Evolutionary conservation across 345 rosid genomes (phyloP), one percentile per base, ranked within the genome.

Genomic region (Noccaea caerulescens): DNA sequence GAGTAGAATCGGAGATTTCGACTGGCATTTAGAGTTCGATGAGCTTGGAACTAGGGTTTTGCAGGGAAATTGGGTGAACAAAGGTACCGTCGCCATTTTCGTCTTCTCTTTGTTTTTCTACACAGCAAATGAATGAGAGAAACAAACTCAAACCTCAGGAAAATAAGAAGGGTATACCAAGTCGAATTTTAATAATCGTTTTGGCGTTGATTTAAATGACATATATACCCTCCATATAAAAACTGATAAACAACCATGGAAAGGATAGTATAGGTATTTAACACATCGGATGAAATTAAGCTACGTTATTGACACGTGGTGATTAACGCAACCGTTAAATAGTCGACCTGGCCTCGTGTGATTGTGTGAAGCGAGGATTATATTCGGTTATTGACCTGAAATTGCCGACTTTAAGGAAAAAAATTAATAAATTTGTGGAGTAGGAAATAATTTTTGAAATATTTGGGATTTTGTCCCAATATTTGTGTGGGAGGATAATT

Each of bases 11-110:
- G 82, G 77, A 54, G 80, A 54, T 27, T 63, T 83, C 0, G 80
- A 37, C 0, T 55, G 18, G 4, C 39, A 1, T 18, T 69, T 80
- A 44, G 47, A 13, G 61, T 23, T 44, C 0, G 57, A 44, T 11
- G 73, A 69, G 23, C 27, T 65, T 10, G 55, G 63, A 23, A 72
- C 14, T 20, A 75, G 45, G 16, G 73, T 61, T 73, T 72, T 81
- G 82, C 87, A 76, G 0, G 90, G 80, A n/a, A 84, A 72, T 66
- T 76, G 87, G 34, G n/a, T 77, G 59, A 79, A 70, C 50, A 81
- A 82, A 52, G 76, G 77, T 45, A 87, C 58, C 2, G 83, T 58
- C 23, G 87, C 90, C 96, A 89, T 89, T 69, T 32, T 58, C 53
- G 8, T 41, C 0, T 16, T 71, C 25, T 57, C 6, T 66, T 14